Evolutionary conservation across 2,329 filamentous ascomycete species (phyloP), one percentile per base, ranked within the genome.

Genomic region (Pseudogymnoascus sp.): DNA sequence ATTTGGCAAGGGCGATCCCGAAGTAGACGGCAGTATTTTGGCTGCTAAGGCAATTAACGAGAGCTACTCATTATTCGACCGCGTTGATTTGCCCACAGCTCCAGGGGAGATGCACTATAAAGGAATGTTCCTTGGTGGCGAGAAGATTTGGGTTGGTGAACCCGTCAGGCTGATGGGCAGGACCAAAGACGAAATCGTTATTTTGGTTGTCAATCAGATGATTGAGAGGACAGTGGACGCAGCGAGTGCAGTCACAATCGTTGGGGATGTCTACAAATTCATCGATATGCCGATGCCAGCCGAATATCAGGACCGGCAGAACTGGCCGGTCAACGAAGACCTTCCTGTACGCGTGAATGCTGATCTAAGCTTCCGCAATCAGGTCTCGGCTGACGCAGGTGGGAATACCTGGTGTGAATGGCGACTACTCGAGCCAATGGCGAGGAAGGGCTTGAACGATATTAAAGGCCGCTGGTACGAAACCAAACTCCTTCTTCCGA

Each of bases 391-490:
- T 36, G 60, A 64, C 12, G 72, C 70, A 8, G 67, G 66, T 14
- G 69, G 67, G 12, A 66, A 67, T 2, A 66, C 64, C 11, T 73
- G 67, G 65, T 71, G 69, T 60, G 71, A 73, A 62, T 74, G 72
- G 72, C 64, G 66, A 21, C 61, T 73, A 4, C 61, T 72, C 3
- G 71, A 74, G 46, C 67, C 69, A 31, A 64, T 66, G 34, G 72
- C 69, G 12, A 66, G 75, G 2, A 69, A 69, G 16, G 62, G 64
- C 10, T 70, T 84, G 6, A 70, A 76, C 14, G 79, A 84, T 42
- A 73, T 85, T 68, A 84, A 84, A 69, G 84, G 84, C 6, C 78
- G 84, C 8, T 86, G 84, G 84, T 86, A 86, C 70, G 84, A 86
- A 70, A 80, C 80, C 2, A 78, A 75, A 44, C 71, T 80, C 1